Percentiles rank a stretch among this genome's conserved stretches.
Evolutionary conservation across 2,329 filamentous ascomycete species (phyloP).

Genomic region (Penicillium sp.): DNA sequence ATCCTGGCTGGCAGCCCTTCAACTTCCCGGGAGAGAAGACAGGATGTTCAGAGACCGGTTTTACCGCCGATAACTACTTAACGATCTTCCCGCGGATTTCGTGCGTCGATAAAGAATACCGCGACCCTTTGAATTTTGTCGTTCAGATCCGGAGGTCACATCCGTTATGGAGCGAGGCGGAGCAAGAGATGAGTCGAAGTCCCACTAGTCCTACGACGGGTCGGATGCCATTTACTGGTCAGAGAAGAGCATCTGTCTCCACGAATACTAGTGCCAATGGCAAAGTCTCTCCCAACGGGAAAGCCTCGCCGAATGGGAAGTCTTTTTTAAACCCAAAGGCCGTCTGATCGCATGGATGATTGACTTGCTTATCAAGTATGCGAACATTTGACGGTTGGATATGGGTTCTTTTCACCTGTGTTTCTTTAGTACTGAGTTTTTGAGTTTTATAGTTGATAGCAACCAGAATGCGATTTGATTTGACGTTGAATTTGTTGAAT

Average conservation of each 20-base stretch:
- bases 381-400: too few relatives aligned
- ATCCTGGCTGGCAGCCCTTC: slow-evolving; percentile 1
- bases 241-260: not conserved
- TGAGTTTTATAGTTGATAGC: not conserved
- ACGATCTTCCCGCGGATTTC: not conserved
- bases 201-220: not conserved
- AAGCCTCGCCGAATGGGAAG: not conserved
- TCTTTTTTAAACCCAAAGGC: not conserved
- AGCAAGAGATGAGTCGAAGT: not conserved
- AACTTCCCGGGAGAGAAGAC: not conserved
- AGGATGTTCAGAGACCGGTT: not conserved
- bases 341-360: not conserved
- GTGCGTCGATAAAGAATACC: not conserved
- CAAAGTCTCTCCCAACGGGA: not conserved
- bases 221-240: not conserved
- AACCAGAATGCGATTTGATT: not conserved
- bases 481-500: too few relatives aligned
- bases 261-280: not conserved
- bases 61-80: not conserved
- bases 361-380: not conserved
- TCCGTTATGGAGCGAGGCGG: not conserved
- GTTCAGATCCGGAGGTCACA: not conserved
- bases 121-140: not conserved
- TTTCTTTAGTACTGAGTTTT: not conserved
- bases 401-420: not conserved